Evolutionary conservation across 305 asterid genomes (phyloP).

Genomic region (Coffea humblotiana): DNA sequence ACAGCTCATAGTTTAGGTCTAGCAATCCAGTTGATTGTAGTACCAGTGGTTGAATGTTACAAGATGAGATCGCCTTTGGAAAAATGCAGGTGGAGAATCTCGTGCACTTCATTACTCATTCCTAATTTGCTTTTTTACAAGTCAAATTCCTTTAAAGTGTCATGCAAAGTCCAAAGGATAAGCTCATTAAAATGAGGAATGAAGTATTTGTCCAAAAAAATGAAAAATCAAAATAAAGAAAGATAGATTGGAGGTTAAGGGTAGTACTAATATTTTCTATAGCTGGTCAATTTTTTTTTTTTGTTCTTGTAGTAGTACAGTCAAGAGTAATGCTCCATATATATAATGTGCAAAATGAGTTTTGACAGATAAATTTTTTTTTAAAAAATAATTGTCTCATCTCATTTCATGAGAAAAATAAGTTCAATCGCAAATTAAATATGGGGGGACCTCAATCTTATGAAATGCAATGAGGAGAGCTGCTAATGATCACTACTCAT

Average conservation of each 20-base stretch:
- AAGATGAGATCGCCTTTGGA: constrained; percentile 5
- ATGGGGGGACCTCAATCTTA: too few relatives aligned
- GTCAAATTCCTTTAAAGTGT: constrained; percentile 4
- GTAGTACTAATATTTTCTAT: too few relatives aligned
- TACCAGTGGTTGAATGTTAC: constrained; percentile 11
- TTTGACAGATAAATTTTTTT: too few relatives aligned
- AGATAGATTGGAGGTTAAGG: neutral
- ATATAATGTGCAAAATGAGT: too few relatives aligned
- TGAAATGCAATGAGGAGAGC: too few relatives aligned
- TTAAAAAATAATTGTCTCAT: too few relatives aligned
- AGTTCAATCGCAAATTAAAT: too few relatives aligned
- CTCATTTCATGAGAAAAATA: too few relatives aligned
- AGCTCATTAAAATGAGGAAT: neutral
- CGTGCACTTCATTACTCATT: constrained; percentile 34
- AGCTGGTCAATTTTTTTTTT: too few relatives aligned
- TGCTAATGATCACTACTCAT: too few relatives aligned
- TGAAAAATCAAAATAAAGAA: neutral
- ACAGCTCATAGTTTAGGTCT: constrained; percentile 23
- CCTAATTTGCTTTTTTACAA: neutral
- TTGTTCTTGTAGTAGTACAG: too few relatives aligned
- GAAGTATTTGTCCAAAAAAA: neutral
- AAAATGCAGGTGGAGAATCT: constrained; percentile 24
- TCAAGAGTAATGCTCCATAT: too few relatives aligned
- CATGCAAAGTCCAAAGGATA: neutral
- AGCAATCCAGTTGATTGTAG: constrained; percentile 14